A percentile compares a stretch with the other conserved stretches of the same genome.
phyloP scores from a whole-genome alignment of 352 stramenopile species.

The Phytophthora rubi region DNA sequence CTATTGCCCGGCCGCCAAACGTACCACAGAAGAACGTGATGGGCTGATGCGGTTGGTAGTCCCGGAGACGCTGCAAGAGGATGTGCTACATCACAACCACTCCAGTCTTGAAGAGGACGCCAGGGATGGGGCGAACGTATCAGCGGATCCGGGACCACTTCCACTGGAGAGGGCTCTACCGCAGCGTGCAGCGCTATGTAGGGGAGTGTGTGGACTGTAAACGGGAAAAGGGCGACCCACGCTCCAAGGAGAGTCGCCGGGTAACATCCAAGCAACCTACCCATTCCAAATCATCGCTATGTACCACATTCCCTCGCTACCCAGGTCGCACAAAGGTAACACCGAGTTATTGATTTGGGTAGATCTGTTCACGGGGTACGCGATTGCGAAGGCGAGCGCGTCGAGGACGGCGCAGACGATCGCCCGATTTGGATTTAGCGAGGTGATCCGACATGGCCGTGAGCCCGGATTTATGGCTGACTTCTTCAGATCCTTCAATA shows the following conservation, averaged over 20 bases:
- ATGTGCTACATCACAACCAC: neutral
- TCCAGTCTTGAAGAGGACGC: neutral
- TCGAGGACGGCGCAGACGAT: too few relatives aligned
- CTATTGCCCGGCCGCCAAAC: too few relatives aligned
- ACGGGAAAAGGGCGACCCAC: conserved; percentile 7
- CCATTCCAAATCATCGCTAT: neutral
- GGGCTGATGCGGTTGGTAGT: too few relatives aligned
- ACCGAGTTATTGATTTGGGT: neutral
- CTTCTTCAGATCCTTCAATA: too few relatives aligned
- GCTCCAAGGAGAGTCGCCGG: neutral
- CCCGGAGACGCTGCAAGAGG: neutral
- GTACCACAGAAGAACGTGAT: too few relatives aligned
- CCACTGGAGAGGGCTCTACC: neutral
- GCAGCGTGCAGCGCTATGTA: neutral
- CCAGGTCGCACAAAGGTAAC: neutral
- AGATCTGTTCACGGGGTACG: too few relatives aligned
- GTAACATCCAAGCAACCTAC: neutral
- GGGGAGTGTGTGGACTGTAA: too few relatives aligned
- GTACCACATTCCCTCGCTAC: neutral
- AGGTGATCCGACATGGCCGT: too few relatives aligned
- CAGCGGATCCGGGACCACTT: neutral
- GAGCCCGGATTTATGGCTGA: too few relatives aligned
- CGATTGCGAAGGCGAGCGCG: too few relatives aligned
- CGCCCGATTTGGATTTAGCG: too few relatives aligned
- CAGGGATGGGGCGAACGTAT: neutral